Conservation (phyloP, 2,329 filamentous ascomycete genomes). For the Sporothrix phasma region DNA sequence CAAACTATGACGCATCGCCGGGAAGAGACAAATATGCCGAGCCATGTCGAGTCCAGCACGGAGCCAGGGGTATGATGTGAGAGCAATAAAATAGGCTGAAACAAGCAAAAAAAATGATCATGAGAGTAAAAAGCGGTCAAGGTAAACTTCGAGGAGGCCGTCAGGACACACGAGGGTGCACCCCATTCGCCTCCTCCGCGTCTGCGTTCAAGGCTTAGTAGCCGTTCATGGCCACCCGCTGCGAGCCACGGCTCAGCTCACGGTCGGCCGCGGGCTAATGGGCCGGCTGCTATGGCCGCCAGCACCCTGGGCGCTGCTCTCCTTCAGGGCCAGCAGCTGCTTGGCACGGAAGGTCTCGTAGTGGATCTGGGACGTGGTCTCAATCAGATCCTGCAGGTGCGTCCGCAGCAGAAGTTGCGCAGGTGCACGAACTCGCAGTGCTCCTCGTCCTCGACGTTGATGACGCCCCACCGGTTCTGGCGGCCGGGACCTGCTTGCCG, state of each 20-base stretch:
- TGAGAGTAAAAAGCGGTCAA: slow-evolving; percentile 7
- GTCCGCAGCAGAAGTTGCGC: slow-evolving; percentile 97
- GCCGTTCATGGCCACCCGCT: slow-evolving; percentile 98
- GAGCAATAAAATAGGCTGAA: slow-evolving; percentile 11
- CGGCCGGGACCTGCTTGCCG: slow-evolving; percentile 95
- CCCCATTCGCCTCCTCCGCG: slow-evolving; percentile 14
- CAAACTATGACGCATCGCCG: neutral
- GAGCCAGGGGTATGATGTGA: slow-evolving; percentile 16
- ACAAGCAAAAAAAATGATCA: slow-evolving; percentile 9
- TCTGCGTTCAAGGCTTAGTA: slow-evolving; percentile 51
- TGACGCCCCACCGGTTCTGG: slow-evolving; percentile 98
- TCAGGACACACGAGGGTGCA: neutral
- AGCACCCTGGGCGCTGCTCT: slow-evolving; percentile 74
- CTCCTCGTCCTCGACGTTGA: slow-evolving; percentile 98
- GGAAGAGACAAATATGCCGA: neutral
- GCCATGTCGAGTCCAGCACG: neutral
- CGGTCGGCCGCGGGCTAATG: slow-evolving; percentile 93
- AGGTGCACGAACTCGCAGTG: slow-evolving; percentile 99
- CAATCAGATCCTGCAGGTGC: slow-evolving; percentile 95
- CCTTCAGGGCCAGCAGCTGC: slow-evolving; percentile 94
- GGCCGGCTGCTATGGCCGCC: slow-evolving; percentile 67
- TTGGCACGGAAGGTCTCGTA: slow-evolving; percentile 99
- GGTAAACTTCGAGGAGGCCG: neutral
- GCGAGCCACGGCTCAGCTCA: slow-evolving; percentile 92
- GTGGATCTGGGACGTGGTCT: slow-evolving; percentile 98